These are phyloP conservation scores for Bonia amplexicaulis DNA, from an alignment of 176 grass and related monocot species.

Conservation along the genomic window DNA sequence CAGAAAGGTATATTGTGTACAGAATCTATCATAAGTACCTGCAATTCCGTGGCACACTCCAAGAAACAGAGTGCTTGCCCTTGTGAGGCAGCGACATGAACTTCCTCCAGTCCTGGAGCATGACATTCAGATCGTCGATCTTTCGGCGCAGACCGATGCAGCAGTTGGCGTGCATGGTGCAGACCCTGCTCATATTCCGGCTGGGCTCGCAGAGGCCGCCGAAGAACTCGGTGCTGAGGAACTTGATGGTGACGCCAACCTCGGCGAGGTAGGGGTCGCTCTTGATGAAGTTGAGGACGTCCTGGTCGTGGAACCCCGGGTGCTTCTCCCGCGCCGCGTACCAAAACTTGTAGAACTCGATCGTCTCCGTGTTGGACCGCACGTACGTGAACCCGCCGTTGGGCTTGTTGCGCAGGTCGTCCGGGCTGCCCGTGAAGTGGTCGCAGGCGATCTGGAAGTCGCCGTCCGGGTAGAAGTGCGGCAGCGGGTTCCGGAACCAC, in stretches of 20 bases:
- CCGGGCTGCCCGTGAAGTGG: constrained; percentile 43
- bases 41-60: constrained; percentile 63
- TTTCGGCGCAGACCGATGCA: constrained; percentile 58
- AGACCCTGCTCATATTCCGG: constrained; percentile 43
- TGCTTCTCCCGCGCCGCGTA: constrained; percentile 24
- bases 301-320: constrained; percentile 49
- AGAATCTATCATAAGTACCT: constrained; percentile 20
- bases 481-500: constrained; percentile 66
- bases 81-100: constrained; percentile 41
- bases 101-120: constrained; percentile 65
- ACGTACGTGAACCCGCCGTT: constrained; percentile 62
- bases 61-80: constrained; percentile 5
- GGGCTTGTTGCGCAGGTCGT: constrained; percentile 38
- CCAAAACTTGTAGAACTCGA: constrained; percentile 48
- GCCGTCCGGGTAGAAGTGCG: constrained; percentile 24
- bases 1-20: not conserved
- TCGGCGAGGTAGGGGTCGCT: constrained; percentile 22
- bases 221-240: constrained; percentile 67
- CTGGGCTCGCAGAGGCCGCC: constrained; percentile 62
- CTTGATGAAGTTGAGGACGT: constrained; percentile 63
- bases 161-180: constrained; percentile 85
- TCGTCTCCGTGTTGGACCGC: constrained; percentile 36
- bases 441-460: constrained; percentile 71
- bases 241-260: constrained; percentile 46
- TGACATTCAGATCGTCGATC: constrained; percentile 52